A percentile compares a stretch with the other conserved stretches of the same genome.
Evolutionary conservation across 2,329 filamentous ascomycete species (phyloP).

Genomic region (Fusarium continuum): DNA sequence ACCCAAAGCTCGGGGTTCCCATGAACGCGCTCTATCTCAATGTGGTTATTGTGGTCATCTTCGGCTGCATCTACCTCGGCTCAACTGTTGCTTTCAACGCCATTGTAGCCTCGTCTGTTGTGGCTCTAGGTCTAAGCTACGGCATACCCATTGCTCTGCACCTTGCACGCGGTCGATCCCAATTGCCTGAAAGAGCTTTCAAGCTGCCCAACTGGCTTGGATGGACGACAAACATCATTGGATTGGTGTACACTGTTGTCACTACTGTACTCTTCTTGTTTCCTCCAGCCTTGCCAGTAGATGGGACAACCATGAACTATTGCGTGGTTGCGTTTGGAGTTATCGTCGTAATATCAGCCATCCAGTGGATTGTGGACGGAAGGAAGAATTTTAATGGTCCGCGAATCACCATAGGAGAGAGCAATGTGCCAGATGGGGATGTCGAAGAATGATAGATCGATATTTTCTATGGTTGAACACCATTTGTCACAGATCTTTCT

Average conservation of each 20-base stretch:
- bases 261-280: constrained; percentile 79
- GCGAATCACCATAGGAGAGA: constrained; percentile 7
- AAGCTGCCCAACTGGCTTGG: constrained; percentile 48
- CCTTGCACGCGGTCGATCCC: constrained; percentile 68
- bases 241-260: constrained; percentile 70
- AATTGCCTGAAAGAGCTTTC: constrained; percentile 63
- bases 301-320: constrained; percentile 73
- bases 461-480: too few species aligned
- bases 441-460: not conserved
- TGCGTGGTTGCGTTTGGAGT: constrained; percentile 58
- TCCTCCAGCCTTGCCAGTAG: constrained; percentile 71
- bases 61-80: constrained; percentile 75
- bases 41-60: constrained; percentile 68
- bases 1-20: constrained; percentile 69
- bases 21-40: constrained; percentile 73
- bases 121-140: constrained; percentile 76
- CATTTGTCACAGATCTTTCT: too few species aligned
- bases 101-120: constrained; percentile 75
- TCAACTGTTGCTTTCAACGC: constrained; percentile 73
- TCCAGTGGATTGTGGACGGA: constrained; percentile 58
- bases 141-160: constrained; percentile 78
- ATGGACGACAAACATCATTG: constrained; percentile 52
- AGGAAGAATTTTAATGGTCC: constrained; percentile 52
- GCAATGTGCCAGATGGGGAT: not conserved
- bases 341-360: constrained; percentile 53